A percentile compares a stretch with the other conserved stretches of the same genome.
These are phyloP conservation scores for Acacia pycnantha DNA, from an alignment of 331 rosid species.

Conservation along the genomic window DNA sequence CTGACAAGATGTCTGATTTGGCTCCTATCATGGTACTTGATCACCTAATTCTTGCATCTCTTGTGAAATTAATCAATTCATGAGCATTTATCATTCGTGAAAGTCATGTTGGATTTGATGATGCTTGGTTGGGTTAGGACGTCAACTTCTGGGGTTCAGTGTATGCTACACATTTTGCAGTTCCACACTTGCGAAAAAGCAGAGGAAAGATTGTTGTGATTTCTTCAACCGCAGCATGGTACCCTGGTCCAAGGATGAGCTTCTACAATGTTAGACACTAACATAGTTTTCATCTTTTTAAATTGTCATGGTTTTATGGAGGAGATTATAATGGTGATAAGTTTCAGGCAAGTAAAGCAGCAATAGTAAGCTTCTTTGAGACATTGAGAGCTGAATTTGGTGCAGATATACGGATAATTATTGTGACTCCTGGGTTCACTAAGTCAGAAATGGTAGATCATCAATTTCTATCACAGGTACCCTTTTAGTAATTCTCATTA, in stretches of 20 bases:
- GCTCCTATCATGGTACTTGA: slow-evolving; percentile 24
- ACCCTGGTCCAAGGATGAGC: slow-evolving; percentile 16
- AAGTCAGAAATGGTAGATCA: slow-evolving; percentile 28
- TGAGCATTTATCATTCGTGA: neutral
- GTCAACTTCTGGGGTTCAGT: slow-evolving; percentile 45
- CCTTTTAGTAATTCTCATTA: neutral
- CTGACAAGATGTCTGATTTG: slow-evolving; percentile 6
- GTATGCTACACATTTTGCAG: slow-evolving; percentile 35
- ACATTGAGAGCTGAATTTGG: slow-evolving; percentile 39
- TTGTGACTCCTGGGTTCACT: slow-evolving; percentile 29
- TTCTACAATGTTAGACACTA: slow-evolving; percentile 30
- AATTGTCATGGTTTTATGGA: neutral
- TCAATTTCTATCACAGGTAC: slow-evolving; percentile 1
- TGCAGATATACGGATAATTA: slow-evolving; percentile 31
- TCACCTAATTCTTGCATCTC: neutral
- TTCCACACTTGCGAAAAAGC: slow-evolving; percentile 36
- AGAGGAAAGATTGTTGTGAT: slow-evolving; percentile 40
- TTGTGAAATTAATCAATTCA: neutral
- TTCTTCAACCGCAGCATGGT: slow-evolving; percentile 33
- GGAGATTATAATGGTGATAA: neutral
- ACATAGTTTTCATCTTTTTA: neutral
- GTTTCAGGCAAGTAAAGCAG: slow-evolving; percentile 47
- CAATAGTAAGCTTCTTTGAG: slow-evolving; percentile 32
- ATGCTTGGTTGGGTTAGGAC: slow-evolving; percentile 21
- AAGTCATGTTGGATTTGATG: neutral